Conservation (phyloP, 2,329 filamentous ascomycete genomes). For the Aciculosporium take region DNA sequence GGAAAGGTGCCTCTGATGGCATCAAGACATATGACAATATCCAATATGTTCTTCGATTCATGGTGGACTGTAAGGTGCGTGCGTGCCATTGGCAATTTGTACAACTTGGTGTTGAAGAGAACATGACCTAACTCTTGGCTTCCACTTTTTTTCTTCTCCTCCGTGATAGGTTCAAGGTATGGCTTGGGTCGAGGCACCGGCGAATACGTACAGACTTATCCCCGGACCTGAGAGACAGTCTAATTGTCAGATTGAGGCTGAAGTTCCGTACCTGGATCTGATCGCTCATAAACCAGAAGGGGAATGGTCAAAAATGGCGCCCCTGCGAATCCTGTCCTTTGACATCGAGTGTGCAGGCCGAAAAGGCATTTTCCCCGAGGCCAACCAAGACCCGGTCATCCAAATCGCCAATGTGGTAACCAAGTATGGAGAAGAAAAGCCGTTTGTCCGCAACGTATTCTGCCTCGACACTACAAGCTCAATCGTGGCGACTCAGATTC, state of each 20-base stretch:
- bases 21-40: conserved; percentile 92
- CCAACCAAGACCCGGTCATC: conserved; percentile 83
- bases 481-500: conserved; percentile 88
- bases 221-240: conserved; percentile 54
- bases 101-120: not conserved
- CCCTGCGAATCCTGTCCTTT: conserved; percentile 81
- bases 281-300: conserved; percentile 79
- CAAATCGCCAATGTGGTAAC: conserved; percentile 97
- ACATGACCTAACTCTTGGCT: conserved; percentile 8
- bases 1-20: conserved; percentile 53
- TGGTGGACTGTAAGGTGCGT: conserved; percentile 80
- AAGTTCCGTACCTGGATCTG: conserved; percentile 67
- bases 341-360: conserved; percentile 98
- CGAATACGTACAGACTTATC: conserved; percentile 58
- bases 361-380: conserved; percentile 93
- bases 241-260: conserved; percentile 91
- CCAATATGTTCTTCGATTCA: conserved; percentile 88
- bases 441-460: conserved; percentile 93
- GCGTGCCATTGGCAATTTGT: conserved; percentile 7
- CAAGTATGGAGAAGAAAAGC: conserved; percentile 84
- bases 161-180: conserved; percentile 62
- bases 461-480: conserved; percentile 82
- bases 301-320: conserved; percentile 97
- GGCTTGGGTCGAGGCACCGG: conserved; percentile 88
- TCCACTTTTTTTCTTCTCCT: too few species aligned